These are phyloP conservation scores for Talaromyces sp. DNA, from an alignment of 2,329 filamentous ascomycete species.

Conservation along the genomic window DNA sequence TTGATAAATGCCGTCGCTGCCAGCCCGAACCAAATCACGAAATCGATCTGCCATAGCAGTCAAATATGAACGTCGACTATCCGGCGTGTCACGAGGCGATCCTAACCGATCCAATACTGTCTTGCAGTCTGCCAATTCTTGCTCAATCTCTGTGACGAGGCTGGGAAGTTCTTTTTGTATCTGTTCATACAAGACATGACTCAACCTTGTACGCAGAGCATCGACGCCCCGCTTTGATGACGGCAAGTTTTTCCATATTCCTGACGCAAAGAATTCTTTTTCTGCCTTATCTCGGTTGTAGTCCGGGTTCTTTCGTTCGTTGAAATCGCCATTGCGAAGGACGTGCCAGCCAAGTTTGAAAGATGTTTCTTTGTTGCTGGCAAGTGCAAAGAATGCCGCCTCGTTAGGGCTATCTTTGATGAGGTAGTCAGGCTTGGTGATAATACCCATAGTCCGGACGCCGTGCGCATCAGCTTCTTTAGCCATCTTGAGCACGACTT, in stretches of 20 bases:
- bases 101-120: slow-evolving; percentile 8
- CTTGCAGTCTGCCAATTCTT: slow-evolving; percentile 10
- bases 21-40: slow-evolving; percentile 1
- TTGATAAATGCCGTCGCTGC: slow-evolving; percentile 1
- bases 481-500: slow-evolving; percentile 8
- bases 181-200: slow-evolving; percentile 24
- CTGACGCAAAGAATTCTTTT: slow-evolving; percentile 11
- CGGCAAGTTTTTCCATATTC: slow-evolving; percentile 14
- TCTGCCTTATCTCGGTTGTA: slow-evolving; percentile 15
- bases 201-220: slow-evolving; percentile 21
- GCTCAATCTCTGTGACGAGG: slow-evolving; percentile 13
- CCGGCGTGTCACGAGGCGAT: slow-evolving; percentile 4
- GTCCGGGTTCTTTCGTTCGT: slow-evolving; percentile 14
- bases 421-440: slow-evolving; percentile 28
- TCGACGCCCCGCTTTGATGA: slow-evolving; percentile 22
- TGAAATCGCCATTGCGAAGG: slow-evolving; percentile 28
- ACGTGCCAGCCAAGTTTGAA: slow-evolving; percentile 28
- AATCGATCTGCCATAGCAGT: slow-evolving; percentile 1
- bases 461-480: slow-evolving; percentile 5
- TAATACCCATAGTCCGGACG: slow-evolving; percentile 10
- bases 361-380: slow-evolving; percentile 24
- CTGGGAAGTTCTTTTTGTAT: slow-evolving; percentile 17
- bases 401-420: slow-evolving; percentile 19
- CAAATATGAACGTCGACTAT: slow-evolving; percentile 5
- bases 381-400: slow-evolving; percentile 20